Base-by-base conservation (phyloP, 2,329 filamentous ascomycete genomes). In the Chaetoscypha palmicola region DNA sequence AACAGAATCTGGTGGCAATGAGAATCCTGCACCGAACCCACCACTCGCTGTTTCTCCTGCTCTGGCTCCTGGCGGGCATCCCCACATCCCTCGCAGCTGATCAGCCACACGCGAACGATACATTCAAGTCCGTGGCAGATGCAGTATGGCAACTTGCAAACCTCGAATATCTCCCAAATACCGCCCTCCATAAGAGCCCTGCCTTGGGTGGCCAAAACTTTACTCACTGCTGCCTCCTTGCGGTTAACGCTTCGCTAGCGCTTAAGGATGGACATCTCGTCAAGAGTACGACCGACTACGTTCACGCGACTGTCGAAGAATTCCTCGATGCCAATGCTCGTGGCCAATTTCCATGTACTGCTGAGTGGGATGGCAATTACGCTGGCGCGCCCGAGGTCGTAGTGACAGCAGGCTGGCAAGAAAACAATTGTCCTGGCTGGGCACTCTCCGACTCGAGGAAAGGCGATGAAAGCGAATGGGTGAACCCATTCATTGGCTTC, bases 341-440 rank as follows among this genome's bases (percentile, higher is more conserved):
- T 7, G 42, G 33, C 5, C 48, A 49, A 28, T 54, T 50, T 41
- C 49, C 51, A 5, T 54, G 51, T 17, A 35, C 26, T 2, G 51
- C 51, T 7, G 19, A 20, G 10, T 52, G 32, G 30, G 41, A 47
- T 43, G 51, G 49, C 5, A 34, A 52, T 36, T 3, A 8, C 2
- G 12, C 10, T 9, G 51, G 49, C 8, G 47, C 45, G 5, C 46
- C 43, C 20, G 37, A 45, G 16, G 46, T 52, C 8, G 16, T 42
- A 5, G 47, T 54, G n/a, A 38, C 47, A 5, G 22, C 32, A 20
- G 19, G 19, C 3, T 52, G 51, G 51, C 28, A 43, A 12, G 39
- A 45, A 20, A 2, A 37, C 3, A 49, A 24, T 14, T 54, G 51
- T 43, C 41, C 38, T 17, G 51, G 49, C 8, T 52, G 51, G 51